These are phyloP conservation scores for Monilinia laxa DNA, from an alignment of 2,329 filamentous ascomycete species.

Conservation along the genomic window DNA sequence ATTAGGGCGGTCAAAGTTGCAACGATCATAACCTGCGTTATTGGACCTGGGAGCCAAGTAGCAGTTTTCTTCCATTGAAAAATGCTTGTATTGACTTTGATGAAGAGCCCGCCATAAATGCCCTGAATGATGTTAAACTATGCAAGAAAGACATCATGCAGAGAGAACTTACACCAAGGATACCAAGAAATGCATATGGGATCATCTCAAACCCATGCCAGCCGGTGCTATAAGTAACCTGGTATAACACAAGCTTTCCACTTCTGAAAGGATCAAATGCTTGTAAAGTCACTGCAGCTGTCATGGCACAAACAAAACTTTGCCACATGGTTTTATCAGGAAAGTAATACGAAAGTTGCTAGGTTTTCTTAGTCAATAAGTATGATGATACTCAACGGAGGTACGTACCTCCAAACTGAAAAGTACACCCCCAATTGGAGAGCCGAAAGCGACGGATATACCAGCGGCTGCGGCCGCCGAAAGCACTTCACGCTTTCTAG, in stretches of 20 bases:
- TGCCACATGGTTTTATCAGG: constrained; percentile 99
- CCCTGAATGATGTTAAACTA: constrained; percentile 51
- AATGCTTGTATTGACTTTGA: constrained; percentile 87
- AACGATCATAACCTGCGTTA: constrained; percentile 77
- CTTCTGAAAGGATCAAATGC: constrained; percentile 92
- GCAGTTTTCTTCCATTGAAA: constrained; percentile 73
- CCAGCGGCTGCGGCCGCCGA: constrained; percentile 79
- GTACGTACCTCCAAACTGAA: constrained; percentile 80
- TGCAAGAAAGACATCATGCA: not conserved
- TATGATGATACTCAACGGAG: not conserved
- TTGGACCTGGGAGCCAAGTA: constrained; percentile 66
- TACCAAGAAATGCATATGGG: constrained; percentile 81
- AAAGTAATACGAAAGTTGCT: constrained; percentile 95
- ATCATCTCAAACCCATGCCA: constrained; percentile 96
- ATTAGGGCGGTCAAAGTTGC: constrained; percentile 81
- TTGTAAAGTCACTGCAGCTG: constrained; percentile 91
- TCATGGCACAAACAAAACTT: constrained; percentile 98
- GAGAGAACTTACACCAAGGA: constrained; percentile 62
- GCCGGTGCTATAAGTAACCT: constrained; percentile 85
- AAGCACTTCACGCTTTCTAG: constrained; percentile 87
- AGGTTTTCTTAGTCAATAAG: constrained; percentile 23
- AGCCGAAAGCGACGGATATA: constrained; percentile 60
- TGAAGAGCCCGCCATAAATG: constrained; percentile 92
- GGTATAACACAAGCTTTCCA: constrained; percentile 92
- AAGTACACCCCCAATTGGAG: constrained; percentile 82